Conservation (phyloP, 225 moss, liverwort and hornwort species). For the Pseudisothecium myosuroides region DNA sequence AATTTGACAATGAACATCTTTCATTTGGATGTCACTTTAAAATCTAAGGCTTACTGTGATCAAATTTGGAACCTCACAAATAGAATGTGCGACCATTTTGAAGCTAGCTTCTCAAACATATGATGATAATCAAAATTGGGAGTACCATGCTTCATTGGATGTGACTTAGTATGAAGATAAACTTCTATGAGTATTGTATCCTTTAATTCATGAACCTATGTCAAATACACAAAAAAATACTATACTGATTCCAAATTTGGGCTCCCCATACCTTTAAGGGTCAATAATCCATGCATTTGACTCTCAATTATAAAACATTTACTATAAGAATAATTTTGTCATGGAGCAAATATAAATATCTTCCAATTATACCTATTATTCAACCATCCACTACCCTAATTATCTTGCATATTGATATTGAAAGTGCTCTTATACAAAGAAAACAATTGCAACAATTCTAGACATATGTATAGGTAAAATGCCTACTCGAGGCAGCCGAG, state of each 20-base stretch:
- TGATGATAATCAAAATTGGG: neutral
- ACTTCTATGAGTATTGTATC: neutral
- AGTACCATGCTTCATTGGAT: neutral
- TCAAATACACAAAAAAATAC: neutral
- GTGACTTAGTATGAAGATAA: neutral
- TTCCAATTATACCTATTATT: neutral
- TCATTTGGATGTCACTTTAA: neutral
- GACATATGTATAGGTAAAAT: too few species aligned
- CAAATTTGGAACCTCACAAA: neutral
- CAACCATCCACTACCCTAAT: too few species aligned
- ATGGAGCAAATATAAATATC: neutral
- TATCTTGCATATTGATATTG: too few species aligned
- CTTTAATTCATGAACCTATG: neutral
- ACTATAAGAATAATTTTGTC: neutral
- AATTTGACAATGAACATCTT: neutral
- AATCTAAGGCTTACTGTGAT: neutral
- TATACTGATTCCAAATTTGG: neutral
- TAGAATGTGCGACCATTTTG: neutral
- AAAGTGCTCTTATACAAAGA: too few species aligned
- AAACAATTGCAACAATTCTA: too few species aligned
- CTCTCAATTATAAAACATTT: neutral
- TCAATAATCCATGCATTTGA: neutral
- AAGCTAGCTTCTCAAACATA: neutral
- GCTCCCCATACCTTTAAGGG: neutral
- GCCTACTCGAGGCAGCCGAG: too few species aligned